These are phyloP conservation scores for Xylaria digitata DNA, from an alignment of 2,329 filamentous ascomycete species.

Conservation along the genomic window DNA sequence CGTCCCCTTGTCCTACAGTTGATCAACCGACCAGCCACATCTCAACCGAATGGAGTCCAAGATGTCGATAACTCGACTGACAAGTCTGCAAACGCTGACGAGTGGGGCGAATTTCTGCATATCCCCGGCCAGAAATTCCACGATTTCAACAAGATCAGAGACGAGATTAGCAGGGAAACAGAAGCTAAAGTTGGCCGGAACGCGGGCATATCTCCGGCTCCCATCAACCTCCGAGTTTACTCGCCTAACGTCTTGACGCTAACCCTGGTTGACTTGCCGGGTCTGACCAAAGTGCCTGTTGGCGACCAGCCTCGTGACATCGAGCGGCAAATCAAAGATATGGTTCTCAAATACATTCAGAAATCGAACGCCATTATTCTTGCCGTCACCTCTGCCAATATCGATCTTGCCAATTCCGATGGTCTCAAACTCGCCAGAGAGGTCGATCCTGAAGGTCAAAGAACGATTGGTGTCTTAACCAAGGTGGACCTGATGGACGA, in stretches of 20 bases:
- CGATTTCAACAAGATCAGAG: constrained; percentile 98
- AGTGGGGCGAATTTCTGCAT: constrained; percentile 99
- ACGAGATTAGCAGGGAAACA: constrained; percentile 96
- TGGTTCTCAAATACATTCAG: constrained; percentile 98
- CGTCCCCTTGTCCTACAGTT: constrained; percentile 96
- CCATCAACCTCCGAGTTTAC: constrained; percentile 98
- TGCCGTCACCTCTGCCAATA: constrained; percentile 95
- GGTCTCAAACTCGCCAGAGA: constrained; percentile 95
- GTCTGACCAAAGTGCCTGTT: constrained; percentile 95
- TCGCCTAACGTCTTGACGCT: constrained; percentile 97
- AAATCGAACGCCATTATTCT: constrained; percentile 99
- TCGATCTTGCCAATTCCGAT: constrained; percentile 98
- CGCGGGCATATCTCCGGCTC: constrained; percentile 93
- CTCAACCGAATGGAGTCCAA: constrained; percentile 78
- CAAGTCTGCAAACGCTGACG: constrained; percentile 89
- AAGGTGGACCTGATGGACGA: constrained; percentile 99
- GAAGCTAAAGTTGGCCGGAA: constrained; percentile 97
- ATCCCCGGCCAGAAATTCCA: constrained; percentile 97
- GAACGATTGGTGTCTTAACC: constrained; percentile 97
- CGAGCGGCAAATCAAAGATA: constrained; percentile 94
- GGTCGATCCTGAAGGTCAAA: constrained; percentile 96
- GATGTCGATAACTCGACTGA: constrained; percentile 76
- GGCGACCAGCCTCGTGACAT: constrained; percentile 97
- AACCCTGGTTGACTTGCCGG: constrained; percentile 95
- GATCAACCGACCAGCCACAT: constrained; percentile 82